Evolutionary conservation across 306 rosid species (phyloP), one percentile per base, ranked within the genome.

Genomic region (Glycyrrhiza uralensis): DNA sequence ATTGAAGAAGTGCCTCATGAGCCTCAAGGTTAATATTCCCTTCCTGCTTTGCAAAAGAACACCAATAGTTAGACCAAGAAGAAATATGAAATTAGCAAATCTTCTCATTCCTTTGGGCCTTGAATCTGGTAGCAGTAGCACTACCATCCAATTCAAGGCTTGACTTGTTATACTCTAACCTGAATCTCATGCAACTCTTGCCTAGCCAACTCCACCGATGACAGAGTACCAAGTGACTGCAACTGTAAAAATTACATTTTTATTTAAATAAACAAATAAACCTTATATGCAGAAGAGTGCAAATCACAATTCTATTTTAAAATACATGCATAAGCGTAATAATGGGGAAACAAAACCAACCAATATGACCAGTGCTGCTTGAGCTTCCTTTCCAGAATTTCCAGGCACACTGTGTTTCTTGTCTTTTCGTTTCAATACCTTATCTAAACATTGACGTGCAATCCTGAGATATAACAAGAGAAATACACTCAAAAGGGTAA

Each of bases 181-280:
- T 50, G 81, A 28, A 24, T 81, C 24, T 51, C 82, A 32, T 68
- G 79, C 71, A 89, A 64, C 56, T 87, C 90, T 71, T 81, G 85
- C 89, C 74, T 69, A 4, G 77, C 69, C 30, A 85, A 78, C 83
- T 86, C 96, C 82, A 90, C 67, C 35, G 68, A 79, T 59, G 91
- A 90, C 54, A 93, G 85, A 41, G 89, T 80, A 54, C 75, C 82
- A 65, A 81, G 84, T 46, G 98, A 89, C 81, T 88, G 93, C 83
- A 93, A 66, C 98, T 93, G 85, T 50, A 78, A 75, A 73, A 62
- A 12, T 77, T 55, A 61, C 54, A 49, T 42, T 65, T 68, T 30
- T 29, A 69, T 72, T 51, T 18, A 29, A 46, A 38, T 70, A 33
- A 59, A 36, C 28, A 69, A 38, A 39, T 15, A 8, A 18, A 5